These are phyloP conservation scores for Phytophthora sp. DNA, from an alignment of 352 stramenopile species.

Conservation along the genomic window DNA sequence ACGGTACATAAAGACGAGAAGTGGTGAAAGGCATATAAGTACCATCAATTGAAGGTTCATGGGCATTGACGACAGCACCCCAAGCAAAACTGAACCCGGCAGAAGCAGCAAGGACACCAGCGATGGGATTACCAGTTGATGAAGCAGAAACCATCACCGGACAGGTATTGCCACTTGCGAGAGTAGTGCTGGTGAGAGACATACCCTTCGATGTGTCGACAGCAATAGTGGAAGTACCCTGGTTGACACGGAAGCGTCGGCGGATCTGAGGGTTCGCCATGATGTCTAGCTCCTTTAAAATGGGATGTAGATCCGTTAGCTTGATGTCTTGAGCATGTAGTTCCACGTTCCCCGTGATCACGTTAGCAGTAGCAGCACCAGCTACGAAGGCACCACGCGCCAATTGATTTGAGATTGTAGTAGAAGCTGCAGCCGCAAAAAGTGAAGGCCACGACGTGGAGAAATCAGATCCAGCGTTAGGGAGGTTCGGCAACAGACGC, in stretches of 20 bases:
- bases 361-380: constrained; percentile 17
- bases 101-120: background rate
- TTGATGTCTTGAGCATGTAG: constrained; percentile 17
- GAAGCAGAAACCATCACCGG: background rate
- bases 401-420: too few species aligned
- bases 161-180: background rate
- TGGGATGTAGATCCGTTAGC: background rate
- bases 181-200: constrained; percentile 4
- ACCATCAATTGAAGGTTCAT: background rate
- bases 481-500: too few species aligned
- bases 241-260: too few species aligned
- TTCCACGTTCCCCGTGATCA: constrained; percentile 12
- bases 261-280: constrained; percentile 22
- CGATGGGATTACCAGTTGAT: constrained; percentile 3
- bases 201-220: background rate
- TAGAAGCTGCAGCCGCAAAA: too few species aligned
- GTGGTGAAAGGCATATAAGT: too few species aligned
- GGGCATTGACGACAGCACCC: too few species aligned
- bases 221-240: constrained; percentile 4
- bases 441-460: too few species aligned
- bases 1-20: too few species aligned
- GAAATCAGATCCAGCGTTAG: too few species aligned
- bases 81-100: background rate
- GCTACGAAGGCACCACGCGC: constrained; percentile 2
- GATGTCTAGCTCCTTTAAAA: constrained; percentile 6